A percentile compares a stretch with the other conserved stretches of the same genome.
These are phyloP conservation scores for Crithidia expoeki DNA, from an alignment of 208 protist species.

Conservation along the genomic window DNA sequence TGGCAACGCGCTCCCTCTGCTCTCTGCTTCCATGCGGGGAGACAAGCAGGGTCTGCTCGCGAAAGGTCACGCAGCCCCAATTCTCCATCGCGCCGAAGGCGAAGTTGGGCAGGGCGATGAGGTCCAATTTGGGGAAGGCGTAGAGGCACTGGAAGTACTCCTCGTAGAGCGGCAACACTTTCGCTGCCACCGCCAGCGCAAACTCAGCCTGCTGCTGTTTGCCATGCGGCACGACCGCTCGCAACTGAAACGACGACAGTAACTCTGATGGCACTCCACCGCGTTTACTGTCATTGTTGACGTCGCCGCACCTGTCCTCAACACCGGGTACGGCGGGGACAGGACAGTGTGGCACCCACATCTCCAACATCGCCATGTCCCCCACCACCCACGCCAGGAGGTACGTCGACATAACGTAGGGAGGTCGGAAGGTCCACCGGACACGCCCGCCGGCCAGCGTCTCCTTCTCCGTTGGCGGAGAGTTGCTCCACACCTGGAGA, in stretches of 20 bases:
- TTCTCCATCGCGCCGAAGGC: constrained; percentile 98
- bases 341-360: constrained; percentile 3
- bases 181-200: constrained; percentile 73
- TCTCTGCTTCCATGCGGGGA: constrained; percentile 46
- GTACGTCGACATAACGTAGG: constrained; percentile 96
- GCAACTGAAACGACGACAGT: constrained; percentile 31
- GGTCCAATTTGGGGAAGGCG: constrained; percentile 95
- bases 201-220: constrained; percentile 61
- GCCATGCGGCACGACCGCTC: constrained; percentile 59
- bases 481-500: constrained; percentile 89
- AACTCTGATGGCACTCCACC: neutral
- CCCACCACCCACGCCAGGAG: constrained; percentile 95
- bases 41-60: constrained; percentile 85
- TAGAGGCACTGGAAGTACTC: constrained; percentile 88
- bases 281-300: no score
- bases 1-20: constrained; percentile 66
- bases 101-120: constrained; percentile 96
- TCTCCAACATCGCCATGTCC: constrained; percentile 73
- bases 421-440: constrained; percentile 64
- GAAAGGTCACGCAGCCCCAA: constrained; percentile 96
- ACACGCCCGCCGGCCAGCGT: constrained; percentile 24
- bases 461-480: constrained; percentile 48
- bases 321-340: constrained; percentile 29
- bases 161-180: constrained; percentile 82
- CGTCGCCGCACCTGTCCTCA: neutral